These are phyloP conservation scores for Stipa capillata DNA, from an alignment of 176 grass and related monocot species.

Conservation along the genomic window DNA sequence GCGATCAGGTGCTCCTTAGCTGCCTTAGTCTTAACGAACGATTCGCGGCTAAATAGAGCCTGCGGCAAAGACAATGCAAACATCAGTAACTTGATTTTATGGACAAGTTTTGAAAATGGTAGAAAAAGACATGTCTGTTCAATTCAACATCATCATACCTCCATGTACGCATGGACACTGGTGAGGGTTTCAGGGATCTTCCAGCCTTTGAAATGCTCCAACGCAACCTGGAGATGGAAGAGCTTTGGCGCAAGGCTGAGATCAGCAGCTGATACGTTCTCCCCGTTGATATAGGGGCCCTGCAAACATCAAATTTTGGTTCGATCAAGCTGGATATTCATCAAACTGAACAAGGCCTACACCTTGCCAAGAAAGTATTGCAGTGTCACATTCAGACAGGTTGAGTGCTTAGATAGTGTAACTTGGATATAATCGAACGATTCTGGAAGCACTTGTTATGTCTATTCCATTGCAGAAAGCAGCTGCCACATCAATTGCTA, in stretches of 20 bases:
- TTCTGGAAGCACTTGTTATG: not conserved
- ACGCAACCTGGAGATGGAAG: constrained; percentile 59
- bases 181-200: constrained; percentile 70
- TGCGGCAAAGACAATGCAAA: not conserved
- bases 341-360: not conserved
- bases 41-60: constrained; percentile 71
- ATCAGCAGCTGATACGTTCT: constrained; percentile 54
- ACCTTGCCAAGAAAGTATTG: not conserved
- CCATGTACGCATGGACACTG: constrained; percentile 46
- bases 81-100: not conserved
- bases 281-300: constrained; percentile 73
- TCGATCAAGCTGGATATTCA: not conserved
- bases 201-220: constrained; percentile 90
- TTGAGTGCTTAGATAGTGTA: not conserved
- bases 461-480: not conserved
- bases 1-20: constrained; percentile 67
- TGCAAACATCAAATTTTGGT: not conserved
- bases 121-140: not conserved
- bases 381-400: not conserved
- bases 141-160: constrained; percentile 29
- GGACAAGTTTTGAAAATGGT: not conserved
- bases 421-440: not conserved
- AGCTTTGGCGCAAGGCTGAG: constrained; percentile 77
- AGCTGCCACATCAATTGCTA: not conserved
- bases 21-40: constrained; percentile 79